These are phyloP conservation scores for Aspergillus brunneoviolaceus DNA, from an alignment of 2,329 filamentous ascomycete genomes.

Conservation along the genomic window DNA sequence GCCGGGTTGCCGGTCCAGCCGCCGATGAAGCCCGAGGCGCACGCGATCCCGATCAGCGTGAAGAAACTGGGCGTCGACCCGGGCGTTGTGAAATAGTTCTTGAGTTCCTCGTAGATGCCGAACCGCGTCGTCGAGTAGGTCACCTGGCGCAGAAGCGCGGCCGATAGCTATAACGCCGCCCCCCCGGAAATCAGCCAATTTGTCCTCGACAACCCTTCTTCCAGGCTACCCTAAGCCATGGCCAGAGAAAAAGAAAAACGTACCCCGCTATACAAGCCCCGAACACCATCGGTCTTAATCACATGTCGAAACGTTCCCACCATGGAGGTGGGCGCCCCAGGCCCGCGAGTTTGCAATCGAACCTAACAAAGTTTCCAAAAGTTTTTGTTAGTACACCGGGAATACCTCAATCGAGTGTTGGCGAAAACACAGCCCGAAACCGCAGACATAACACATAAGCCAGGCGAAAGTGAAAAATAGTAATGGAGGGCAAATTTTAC, in stretches of 20 bases:
- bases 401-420: conserved; percentile 16
- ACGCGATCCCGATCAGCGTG: conserved; percentile 79
- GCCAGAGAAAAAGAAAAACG: conserved; percentile 22
- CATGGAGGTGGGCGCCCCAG: conserved; percentile 77
- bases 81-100: conserved; percentile 62
- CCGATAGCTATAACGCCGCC: conserved; percentile 63
- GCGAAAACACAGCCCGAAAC: conserved; percentile 1
- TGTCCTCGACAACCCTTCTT: neutral
- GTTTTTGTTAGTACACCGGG: neutral
- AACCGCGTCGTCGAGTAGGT: conserved; percentile 97
- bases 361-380: conserved; percentile 55
- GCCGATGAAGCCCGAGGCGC: conserved; percentile 79
- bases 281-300: conserved; percentile 69
- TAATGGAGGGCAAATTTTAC: conserved; percentile 31
- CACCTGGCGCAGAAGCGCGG: conserved; percentile 86
- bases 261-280: conserved; percentile 82
- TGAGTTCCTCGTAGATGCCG: conserved; percentile 93
- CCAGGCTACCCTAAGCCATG: neutral
- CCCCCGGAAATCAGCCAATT: neutral
- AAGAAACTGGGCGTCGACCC: conserved; percentile 63
- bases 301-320: conserved; percentile 82
- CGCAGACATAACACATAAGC: neutral
- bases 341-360: conserved; percentile 78
- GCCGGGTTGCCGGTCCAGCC: conserved; percentile 91
- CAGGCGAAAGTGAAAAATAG: neutral